phyloP scores from a whole-genome alignment of 176 grass and related monocot species.

The Tuctoria greenei region DNA sequence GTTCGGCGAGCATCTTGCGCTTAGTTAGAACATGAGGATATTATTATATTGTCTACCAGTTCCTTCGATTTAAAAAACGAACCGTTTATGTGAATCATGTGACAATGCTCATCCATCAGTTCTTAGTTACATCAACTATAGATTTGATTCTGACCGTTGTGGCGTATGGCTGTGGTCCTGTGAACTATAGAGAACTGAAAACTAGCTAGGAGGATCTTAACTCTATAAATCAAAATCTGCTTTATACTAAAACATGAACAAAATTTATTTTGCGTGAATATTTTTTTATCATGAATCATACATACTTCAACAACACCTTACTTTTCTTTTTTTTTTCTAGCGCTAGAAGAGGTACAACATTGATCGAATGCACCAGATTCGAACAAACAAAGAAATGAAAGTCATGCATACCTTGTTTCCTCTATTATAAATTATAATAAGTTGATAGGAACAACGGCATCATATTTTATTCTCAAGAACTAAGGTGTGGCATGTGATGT shows the following conservation, averaged over 20 bases:
- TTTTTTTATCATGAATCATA: background rate
- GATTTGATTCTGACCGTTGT: slow-evolving; percentile 2
- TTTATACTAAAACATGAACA: background rate
- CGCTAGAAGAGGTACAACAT: background rate
- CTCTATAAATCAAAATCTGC: background rate
- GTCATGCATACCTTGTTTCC: slow-evolving; percentile 3
- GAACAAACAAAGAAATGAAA: background rate
- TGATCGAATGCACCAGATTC: background rate
- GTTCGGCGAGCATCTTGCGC: slow-evolving; percentile 14
- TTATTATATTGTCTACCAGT: background rate
- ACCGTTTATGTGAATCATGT: slow-evolving; percentile 25
- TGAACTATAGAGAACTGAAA: background rate
- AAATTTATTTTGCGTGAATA: background rate
- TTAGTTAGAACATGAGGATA: slow-evolving; percentile 10
- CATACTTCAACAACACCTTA: background rate
- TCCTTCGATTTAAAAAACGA: background rate
- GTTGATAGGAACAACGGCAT: background rate
- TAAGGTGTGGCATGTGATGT: slow-evolving; percentile 26
- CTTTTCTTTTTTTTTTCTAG: background rate
- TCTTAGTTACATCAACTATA: background rate
- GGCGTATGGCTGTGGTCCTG: background rate
- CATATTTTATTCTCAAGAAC: background rate
- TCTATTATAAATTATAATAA: background rate
- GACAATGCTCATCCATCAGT: background rate
- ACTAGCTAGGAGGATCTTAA: background rate